These are phyloP conservation scores for Dysphania ambrosioides DNA, from an alignment of 148 eudicot species.

Conservation along the genomic window DNA sequence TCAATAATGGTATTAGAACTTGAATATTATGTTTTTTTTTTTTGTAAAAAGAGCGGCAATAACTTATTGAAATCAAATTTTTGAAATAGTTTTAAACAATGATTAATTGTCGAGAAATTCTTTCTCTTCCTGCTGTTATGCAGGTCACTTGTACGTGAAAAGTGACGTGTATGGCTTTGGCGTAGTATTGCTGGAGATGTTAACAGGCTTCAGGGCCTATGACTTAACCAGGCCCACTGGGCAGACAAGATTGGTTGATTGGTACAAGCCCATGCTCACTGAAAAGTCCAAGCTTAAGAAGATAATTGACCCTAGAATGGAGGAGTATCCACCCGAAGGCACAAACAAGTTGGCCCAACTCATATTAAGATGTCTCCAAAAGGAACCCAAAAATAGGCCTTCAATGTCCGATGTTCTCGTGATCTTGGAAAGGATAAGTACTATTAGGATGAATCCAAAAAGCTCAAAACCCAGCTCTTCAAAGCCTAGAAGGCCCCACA, in stretches of 20 bases:
- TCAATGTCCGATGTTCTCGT: constrained; percentile 52
- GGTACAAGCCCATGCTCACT: constrained; percentile 56
- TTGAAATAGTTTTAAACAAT: too few species aligned
- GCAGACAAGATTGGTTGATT: constrained; percentile 48
- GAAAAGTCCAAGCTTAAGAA: constrained; percentile 45
- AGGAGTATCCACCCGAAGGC: constrained; percentile 49
- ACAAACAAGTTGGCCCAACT: constrained; percentile 47
- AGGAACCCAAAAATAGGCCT: constrained; percentile 54
- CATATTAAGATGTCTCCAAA: constrained; percentile 48
- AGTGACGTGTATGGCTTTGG: constrained; percentile 88
- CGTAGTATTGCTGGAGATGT: constrained; percentile 60
- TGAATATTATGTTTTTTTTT: too few species aligned
- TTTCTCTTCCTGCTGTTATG: background rate
- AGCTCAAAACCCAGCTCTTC: constrained; percentile 25
- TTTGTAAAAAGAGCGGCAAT: too few species aligned
- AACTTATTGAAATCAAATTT: too few species aligned
- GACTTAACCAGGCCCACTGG: constrained; percentile 50
- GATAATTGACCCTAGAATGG: constrained; percentile 56
- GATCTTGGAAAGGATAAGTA: constrained; percentile 39
- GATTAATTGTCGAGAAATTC: too few species aligned
- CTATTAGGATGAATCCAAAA: constrained; percentile 37
- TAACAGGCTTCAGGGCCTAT: constrained; percentile 54
- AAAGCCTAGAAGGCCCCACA: constrained; percentile 1
- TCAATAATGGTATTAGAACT: too few species aligned
- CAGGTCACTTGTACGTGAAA: constrained; percentile 66